These are phyloP conservation scores for Fusarium sp. DNA, from an alignment of 2,329 filamentous ascomycete genomes.

Conservation along the genomic window DNA sequence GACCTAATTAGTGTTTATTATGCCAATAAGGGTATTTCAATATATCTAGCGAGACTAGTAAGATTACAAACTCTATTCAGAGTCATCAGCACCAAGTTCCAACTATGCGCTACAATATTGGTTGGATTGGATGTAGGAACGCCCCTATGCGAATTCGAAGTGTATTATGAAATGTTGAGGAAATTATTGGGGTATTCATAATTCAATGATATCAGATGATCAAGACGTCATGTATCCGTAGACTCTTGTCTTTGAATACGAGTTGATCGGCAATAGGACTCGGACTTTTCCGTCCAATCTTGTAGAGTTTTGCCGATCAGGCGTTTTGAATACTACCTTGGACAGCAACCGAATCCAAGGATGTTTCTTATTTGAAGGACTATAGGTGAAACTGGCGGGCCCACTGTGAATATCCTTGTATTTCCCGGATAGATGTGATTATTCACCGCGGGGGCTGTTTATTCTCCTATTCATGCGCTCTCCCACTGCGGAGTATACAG, in stretches of 20 bases:
- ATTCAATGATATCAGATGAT: background rate
- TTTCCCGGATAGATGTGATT: background rate
- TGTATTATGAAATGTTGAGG: background rate
- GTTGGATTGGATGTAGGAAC: background rate
- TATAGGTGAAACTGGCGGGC: conserved; percentile 11
- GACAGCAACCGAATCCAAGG: background rate
- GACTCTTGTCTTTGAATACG: background rate
- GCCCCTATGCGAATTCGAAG: no score
- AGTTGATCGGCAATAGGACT: conserved; percentile 7
- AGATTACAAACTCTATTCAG: background rate
- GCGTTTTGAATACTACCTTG: background rate
- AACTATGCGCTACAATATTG: background rate
- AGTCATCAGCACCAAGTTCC: no score
- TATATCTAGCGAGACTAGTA: background rate
- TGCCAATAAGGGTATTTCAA: background rate
- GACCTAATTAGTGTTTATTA: background rate
- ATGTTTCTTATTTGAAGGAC: background rate
- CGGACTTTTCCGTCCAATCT: background rate
- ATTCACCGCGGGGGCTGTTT: background rate
- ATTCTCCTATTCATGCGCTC: background rate
- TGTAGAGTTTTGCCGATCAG: conserved; percentile 12
- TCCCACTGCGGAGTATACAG: background rate
- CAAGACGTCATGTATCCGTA: background rate
- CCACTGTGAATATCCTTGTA: conserved; percentile 3
- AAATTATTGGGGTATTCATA: background rate